Percentiles rank a stretch among this genome's conserved stretches.
Evolutionary conservation across 306 rosid species (phyloP).

Genomic region (Vachellia pachyceras): DNA sequence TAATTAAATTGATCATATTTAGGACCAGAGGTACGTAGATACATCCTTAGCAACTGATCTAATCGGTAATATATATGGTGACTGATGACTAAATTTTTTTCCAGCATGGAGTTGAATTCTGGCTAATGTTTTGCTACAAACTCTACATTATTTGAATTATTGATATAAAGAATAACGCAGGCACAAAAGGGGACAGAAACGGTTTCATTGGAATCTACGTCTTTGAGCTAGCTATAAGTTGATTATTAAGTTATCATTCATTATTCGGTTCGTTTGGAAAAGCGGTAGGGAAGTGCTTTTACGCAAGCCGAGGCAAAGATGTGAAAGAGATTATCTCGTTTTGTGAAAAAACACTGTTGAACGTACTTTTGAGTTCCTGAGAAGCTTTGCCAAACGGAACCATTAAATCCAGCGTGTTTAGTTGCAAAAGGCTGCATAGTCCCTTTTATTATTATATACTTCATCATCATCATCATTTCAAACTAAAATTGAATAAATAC

Average conservation of each 20-base stretch:
- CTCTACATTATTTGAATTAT: not conserved
- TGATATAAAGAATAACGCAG: not conserved
- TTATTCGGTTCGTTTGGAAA: no score
- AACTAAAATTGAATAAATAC: slow-evolving; percentile 18
- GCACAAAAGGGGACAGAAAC: not conserved
- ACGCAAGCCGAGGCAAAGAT: no score
- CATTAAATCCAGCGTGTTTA: slow-evolving; percentile 21
- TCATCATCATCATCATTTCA: not conserved
- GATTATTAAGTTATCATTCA: not conserved
- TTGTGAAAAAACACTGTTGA: no score
- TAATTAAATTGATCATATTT: not conserved
- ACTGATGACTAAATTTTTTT: not conserved
- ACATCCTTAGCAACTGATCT: not conserved
- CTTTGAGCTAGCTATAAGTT: not conserved
- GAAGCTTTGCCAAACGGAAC: no score
- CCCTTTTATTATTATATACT: slow-evolving; percentile 5
- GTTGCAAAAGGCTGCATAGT: slow-evolving; percentile 44
- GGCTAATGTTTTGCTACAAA: not conserved
- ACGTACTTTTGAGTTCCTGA: no score
- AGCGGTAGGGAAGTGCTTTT: no score
- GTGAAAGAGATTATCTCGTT: no score
- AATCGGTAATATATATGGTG: not conserved
- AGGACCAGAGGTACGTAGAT: no score
- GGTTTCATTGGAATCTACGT: not conserved
- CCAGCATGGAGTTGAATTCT: not conserved